Conservation (phyloP, 1,139 yeast species). For the Eremothecium gossypii region DNA sequence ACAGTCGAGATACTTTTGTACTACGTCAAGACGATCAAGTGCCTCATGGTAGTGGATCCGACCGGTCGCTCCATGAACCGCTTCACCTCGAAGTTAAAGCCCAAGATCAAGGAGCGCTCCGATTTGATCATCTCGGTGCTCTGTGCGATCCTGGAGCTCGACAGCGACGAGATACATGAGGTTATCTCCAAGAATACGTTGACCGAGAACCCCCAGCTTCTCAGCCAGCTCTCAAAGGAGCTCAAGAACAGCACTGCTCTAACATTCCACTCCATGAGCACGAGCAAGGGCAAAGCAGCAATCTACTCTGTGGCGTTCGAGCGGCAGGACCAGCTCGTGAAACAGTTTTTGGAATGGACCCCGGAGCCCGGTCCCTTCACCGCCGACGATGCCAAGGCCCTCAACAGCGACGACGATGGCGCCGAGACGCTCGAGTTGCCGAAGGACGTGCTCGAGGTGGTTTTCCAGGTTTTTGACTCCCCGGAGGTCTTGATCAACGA, state of each 20-base stretch:
- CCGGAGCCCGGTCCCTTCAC: constrained; percentile 76
- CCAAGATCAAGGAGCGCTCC: constrained; percentile 38
- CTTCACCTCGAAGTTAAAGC: constrained; percentile 37
- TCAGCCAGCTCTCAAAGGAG: constrained; percentile 3
- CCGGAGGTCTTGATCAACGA: constrained; percentile 68
- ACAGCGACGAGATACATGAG: constrained; percentile 28
- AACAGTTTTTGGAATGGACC: constrained; percentile 46
- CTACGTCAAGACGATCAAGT: constrained; percentile 63
- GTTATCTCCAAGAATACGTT: constrained; percentile 16
- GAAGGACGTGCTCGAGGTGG: constrained; percentile 70
- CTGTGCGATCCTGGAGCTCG: constrained; percentile 53
- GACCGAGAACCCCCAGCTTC: constrained; percentile 5
- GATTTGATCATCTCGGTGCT: constrained; percentile 69
- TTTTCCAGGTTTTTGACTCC: constrained; percentile 52
- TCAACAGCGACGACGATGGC: constrained; percentile 60
- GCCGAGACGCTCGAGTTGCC: constrained; percentile 48
- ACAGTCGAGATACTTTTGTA: constrained; percentile 65
- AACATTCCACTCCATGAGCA: constrained; percentile 3
- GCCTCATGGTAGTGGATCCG: constrained; percentile 75
- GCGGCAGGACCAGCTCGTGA: constrained; percentile 13
- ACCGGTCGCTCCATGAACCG: constrained; percentile 44
- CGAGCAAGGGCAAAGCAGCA: constrained; percentile 6
- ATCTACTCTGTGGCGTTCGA: constrained; percentile 8
- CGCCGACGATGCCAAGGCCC: constrained; percentile 70
- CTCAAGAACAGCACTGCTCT: constrained; percentile 3